Conservation (phyloP, 2,329 filamentous ascomycete species). For the Fusarium setosum region DNA sequence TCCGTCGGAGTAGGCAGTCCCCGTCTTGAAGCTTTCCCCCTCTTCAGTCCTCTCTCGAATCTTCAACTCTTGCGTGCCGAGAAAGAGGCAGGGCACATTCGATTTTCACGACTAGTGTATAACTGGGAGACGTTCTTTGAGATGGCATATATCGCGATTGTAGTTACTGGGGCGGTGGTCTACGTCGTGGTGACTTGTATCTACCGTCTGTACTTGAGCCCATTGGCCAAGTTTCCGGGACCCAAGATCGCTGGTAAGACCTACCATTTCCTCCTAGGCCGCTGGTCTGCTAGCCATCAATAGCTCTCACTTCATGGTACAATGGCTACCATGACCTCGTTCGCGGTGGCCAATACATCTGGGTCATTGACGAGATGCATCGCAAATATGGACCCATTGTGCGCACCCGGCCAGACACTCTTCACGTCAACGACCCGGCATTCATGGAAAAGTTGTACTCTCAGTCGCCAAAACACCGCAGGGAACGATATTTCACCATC, state of each 20-base stretch:
- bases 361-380: constrained; percentile 46
- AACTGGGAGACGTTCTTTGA: rapidly evolving
- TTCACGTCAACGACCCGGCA: constrained; percentile 43
- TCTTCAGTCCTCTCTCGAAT: too few relatives aligned
- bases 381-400: constrained; percentile 50
- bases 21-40: too few relatives aligned
- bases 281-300: background rate
- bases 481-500: constrained; percentile 22
- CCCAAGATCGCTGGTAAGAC: constrained; percentile 35
- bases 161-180: background rate
- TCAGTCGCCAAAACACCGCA: constrained; percentile 11
- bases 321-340: constrained; percentile 25
- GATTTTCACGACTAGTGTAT: background rate
- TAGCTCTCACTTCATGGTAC: constrained; percentile 26
- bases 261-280: too few relatives aligned
- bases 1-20: too few relatives aligned
- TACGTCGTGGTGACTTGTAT: constrained; percentile 13
- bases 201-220: constrained; percentile 37
- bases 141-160: background rate
- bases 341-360: constrained; percentile 29
- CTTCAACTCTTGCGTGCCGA: background rate
- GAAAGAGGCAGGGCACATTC: too few relatives aligned
- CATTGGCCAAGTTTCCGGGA: constrained; percentile 36
- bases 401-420: constrained; percentile 41
- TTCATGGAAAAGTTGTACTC: constrained; percentile 39